Evolutionary conservation across 805 yeast genomes (phyloP).

Genomic region (Metschnikowia drakensbergensis): DNA sequence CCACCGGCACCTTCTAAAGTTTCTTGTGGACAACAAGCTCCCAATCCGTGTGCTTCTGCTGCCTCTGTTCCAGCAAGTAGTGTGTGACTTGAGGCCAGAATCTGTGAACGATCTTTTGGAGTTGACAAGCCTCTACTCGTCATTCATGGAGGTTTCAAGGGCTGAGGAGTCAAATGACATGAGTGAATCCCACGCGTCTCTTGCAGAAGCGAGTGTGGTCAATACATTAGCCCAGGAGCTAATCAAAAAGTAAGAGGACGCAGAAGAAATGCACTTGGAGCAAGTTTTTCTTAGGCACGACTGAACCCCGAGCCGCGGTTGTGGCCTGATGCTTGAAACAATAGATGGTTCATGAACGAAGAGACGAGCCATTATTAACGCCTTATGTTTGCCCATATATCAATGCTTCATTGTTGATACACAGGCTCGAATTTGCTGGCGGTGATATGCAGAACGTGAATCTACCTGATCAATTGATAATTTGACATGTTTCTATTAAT

Average conservation of each 20-base stretch:
- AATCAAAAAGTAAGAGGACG: conserved; percentile 9
- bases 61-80: conserved; percentile 48
- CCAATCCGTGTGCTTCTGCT: conserved; percentile 47
- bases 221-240: conserved; percentile 19
- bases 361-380: too few relatives aligned
- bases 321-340: too few relatives aligned
- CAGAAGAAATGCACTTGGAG: neutral
- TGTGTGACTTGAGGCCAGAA: conserved; percentile 48
- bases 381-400: neutral
- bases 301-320: too few relatives aligned
- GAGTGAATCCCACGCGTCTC: conserved; percentile 10
- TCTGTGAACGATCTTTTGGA: conserved; percentile 46
- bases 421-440: too few relatives aligned
- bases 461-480: neutral
- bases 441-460: too few relatives aligned
- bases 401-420: neutral
- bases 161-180: conserved; percentile 17
- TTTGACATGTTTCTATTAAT: neutral
- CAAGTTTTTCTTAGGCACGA: too few relatives aligned
- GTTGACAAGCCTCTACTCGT: conserved; percentile 41
- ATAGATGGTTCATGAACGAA: too few relatives aligned
- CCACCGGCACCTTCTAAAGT: conserved; percentile 48
- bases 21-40: conserved; percentile 50
- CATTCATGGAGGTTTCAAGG: conserved; percentile 43
- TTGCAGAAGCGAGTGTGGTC: conserved; percentile 25